Evolutionary conservation across 208 protist species (phyloP).

Genomic region (Acanthamoeba sp.): DNA sequence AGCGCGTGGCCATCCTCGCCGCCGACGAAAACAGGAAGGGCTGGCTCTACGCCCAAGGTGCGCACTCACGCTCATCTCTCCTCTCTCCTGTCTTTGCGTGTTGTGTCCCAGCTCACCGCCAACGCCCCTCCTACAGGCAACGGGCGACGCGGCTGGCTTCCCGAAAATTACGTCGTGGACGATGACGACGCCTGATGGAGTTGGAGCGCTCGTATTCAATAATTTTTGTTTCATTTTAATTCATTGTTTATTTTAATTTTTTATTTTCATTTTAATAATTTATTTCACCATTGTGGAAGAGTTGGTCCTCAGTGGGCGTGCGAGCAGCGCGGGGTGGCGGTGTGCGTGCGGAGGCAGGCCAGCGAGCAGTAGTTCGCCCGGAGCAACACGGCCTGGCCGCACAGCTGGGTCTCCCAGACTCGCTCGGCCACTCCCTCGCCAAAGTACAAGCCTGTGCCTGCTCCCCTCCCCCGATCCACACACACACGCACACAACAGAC

Average conservation of each 20-base stretch:
- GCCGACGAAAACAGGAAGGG: constrained; percentile 61
- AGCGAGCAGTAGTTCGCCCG: neutral
- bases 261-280: no score
- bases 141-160: constrained; percentile 54
- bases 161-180: constrained; percentile 66
- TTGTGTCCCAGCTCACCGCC: neutral
- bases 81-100: neutral
- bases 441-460: constrained; percentile 40
- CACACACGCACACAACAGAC: neutral
- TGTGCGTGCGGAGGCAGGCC: neutral
- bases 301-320: neutral
- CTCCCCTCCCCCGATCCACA: neutral
- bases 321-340: neutral
- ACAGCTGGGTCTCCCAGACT: neutral
- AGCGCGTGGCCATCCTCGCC: constrained; percentile 64
- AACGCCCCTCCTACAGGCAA: neutral
- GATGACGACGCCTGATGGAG: constrained; percentile 34
- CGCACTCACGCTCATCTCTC: neutral
- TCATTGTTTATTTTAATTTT: no score
- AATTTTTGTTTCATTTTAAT: neutral
- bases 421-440: constrained; percentile 3
- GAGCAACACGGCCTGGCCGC: neutral
- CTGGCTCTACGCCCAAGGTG: constrained; percentile 70
- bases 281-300: no score
- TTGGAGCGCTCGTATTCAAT: neutral